These are phyloP conservation scores for Malassezia dermatis DNA, from an alignment of 1,284 basidiomycete species.

Conservation along the genomic window DNA sequence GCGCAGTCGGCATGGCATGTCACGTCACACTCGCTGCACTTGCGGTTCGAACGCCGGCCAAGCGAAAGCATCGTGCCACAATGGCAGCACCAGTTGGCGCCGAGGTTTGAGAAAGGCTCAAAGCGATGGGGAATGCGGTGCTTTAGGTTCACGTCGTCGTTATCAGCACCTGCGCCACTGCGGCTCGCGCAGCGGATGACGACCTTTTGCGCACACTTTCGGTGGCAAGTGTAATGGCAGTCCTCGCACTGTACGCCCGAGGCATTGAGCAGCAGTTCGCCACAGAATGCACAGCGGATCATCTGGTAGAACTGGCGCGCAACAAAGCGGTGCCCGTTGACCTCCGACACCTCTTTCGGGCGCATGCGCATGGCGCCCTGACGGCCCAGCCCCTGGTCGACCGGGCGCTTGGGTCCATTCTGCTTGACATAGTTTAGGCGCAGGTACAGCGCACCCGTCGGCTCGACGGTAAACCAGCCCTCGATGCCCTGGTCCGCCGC, in stretches of 20 bases:
- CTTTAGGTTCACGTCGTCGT: conserved; percentile 97
- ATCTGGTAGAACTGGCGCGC: conserved; percentile 91
- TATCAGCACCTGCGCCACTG: conserved; percentile 75
- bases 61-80: conserved; percentile 89
- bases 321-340: conserved; percentile 98
- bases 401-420: conserved; percentile 73
- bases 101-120: conserved; percentile 90
- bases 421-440: conserved; percentile 44
- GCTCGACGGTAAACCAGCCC: conserved; percentile 94
- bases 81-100: conserved; percentile 99
- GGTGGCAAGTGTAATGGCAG: conserved; percentile 96
- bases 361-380: conserved; percentile 96
- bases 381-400: conserved; percentile 79
- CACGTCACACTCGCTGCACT: conserved; percentile 88
- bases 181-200: conserved; percentile 99
- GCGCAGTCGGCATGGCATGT: conserved; percentile 97
- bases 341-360: conserved; percentile 95
- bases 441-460: conserved; percentile 71
- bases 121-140: conserved; percentile 98
- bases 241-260: conserved; percentile 98
- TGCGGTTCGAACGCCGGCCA: conserved; percentile 88
- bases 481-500: conserved; percentile 60
- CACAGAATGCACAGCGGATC: conserved; percentile 94
- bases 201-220: conserved; percentile 93
- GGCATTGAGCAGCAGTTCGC: conserved; percentile 92